Percentiles rank a stretch among this genome's conserved stretches.
Conservation (phyloP, 768 basidiomycete genomes). For the Rhizopogon roseolus region DNA sequence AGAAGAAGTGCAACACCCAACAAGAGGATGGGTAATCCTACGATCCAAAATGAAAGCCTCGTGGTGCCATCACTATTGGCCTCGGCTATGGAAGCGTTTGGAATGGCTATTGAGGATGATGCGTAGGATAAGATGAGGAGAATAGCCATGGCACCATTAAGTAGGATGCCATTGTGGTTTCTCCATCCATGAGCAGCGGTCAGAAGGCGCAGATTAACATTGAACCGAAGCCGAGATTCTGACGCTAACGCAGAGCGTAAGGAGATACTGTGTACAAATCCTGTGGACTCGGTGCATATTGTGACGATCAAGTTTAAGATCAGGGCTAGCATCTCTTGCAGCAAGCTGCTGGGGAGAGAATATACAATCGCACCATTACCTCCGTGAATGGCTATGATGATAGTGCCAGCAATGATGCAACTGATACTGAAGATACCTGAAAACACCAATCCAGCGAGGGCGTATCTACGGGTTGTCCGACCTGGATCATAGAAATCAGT, state of each 20-base stretch:
- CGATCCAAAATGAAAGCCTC: too few species aligned
- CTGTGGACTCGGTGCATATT: conserved; percentile 24
- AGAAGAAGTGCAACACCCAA: conserved; percentile 18
- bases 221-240: conserved; percentile 19
- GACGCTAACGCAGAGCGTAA: conserved; percentile 24
- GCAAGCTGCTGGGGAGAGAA: conserved; percentile 8
- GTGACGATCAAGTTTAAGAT: conserved; percentile 23
- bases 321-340: conserved; percentile 18
- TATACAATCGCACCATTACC: conserved; percentile 6
- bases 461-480: conserved; percentile 14
- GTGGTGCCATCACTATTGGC: conserved; percentile 4
- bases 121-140: conserved; percentile 24
- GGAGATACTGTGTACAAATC: conserved; percentile 21
- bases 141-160: conserved; percentile 18
- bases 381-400: background rate
- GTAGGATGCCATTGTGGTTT: conserved; percentile 19
- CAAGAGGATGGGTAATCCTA: conserved; percentile 22
- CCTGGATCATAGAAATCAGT: conserved; percentile 25
- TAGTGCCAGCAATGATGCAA: conserved; percentile 18
- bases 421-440: conserved; percentile 16
- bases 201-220: conserved; percentile 25
- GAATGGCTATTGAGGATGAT: conserved; percentile 18
- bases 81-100: conserved; percentile 10
- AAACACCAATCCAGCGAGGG: conserved; percentile 19
- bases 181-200: conserved; percentile 13